Base-by-base conservation (phyloP, 1,139 yeast species). In the Hyphopichia burtonii region DNA sequence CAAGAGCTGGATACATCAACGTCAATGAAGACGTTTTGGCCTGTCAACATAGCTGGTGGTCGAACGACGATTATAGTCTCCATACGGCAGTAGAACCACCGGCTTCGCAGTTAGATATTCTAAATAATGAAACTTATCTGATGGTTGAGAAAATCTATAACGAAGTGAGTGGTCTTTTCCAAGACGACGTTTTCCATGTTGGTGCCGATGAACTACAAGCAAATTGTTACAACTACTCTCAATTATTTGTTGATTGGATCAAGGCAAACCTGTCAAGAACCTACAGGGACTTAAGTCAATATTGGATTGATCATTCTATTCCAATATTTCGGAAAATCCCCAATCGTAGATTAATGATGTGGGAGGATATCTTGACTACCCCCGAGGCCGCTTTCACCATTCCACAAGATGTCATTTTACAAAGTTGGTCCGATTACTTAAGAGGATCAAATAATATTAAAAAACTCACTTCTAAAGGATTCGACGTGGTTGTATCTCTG, bases 291-390 rank as follows among this genome's bases (percentile, higher is more conserved):
- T 56, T 74, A 27, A 47, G 65, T 11, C 71, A 69, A 45, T 52
- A 63, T 47, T 75, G 76, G 69, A 51, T 73, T n/a, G 68, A 72
- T 47, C 53, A 53, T 14, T 54, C 71, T 0, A 41, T 62, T 11
- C 75, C 76, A 1, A 63, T 74, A 6, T 68, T 68, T 53, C 44
- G 47, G 31, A 54, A 55, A 23, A 39, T 45, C 2, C 45, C 46
- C 41, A 47, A 40, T 39, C 44, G 63, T 52, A 57, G 65, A 37
- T 52, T 75, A 19, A 63, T 63, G 17, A 71, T 73, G 76, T 75
- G 80, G 80, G 76, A 74, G 51, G 80, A 75, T 49, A 55, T 68
- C n/a, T 51, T 72, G 5, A 49, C 57, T n/a, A 55, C 57, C n/a
- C 42, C 49, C 0, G 51, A 46, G 28, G 51, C 58, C 14, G 63